These are phyloP conservation scores for Suillus spraguei DNA, from an alignment of 768 basidiomycete species.

Conservation along the genomic window DNA sequence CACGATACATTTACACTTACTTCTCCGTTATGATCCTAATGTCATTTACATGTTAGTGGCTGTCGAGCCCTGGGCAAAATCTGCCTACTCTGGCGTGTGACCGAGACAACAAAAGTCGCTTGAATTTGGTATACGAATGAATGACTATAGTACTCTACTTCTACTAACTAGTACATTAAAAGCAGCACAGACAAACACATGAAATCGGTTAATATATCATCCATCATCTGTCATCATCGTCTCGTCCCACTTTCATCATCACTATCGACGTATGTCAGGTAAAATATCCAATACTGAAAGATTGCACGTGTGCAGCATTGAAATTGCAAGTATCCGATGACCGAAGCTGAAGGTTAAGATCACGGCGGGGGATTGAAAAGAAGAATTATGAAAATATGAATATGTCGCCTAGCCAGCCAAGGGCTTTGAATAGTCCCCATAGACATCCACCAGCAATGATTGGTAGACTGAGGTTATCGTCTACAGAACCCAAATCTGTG, in stretches of 20 bases:
- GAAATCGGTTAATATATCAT: conserved; percentile 5
- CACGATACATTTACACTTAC: not conserved
- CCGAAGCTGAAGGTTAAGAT: not conserved
- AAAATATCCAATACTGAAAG: conserved; percentile 2
- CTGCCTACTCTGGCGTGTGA: not conserved
- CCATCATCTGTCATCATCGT: conserved; percentile 1
- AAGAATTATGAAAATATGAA: conserved; percentile 20
- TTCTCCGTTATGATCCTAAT: not conserved
- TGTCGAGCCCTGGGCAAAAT: not conserved
- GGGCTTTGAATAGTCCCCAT: conserved; percentile 53
- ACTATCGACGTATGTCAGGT: not conserved
- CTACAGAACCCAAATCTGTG: conserved; percentile 78
- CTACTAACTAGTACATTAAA: conserved; percentile 7
- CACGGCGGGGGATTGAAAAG: not conserved
- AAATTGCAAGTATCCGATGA: not conserved
- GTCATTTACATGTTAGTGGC: not conserved
- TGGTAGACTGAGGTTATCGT: conserved; percentile 90
- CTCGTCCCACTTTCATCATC: conserved; percentile 8
- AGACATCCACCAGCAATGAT: conserved; percentile 80
- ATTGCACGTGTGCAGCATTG: not conserved
- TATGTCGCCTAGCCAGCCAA: conserved; percentile 36
- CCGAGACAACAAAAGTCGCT: not conserved
- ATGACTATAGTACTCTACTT: conserved; percentile 9
- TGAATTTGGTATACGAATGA: conserved; percentile 6
- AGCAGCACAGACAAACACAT: conserved; percentile 1